phyloP scores from a whole-genome alignment of 2,329 filamentous ascomycete genomes.

The Dothistroma pini region DNA sequence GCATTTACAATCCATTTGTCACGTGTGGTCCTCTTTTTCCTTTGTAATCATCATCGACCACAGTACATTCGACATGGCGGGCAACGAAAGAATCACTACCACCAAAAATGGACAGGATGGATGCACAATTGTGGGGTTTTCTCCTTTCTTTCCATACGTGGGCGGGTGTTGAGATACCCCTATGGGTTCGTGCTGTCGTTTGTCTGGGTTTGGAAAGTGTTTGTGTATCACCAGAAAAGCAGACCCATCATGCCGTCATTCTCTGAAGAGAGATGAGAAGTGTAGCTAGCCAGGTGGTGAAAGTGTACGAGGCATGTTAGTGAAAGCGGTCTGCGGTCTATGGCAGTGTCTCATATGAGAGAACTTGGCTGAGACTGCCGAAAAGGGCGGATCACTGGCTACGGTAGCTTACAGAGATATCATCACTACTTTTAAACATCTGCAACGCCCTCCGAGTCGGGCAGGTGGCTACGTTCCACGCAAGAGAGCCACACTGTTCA shows the following conservation, averaged over 20 bases:
- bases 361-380: neutral
- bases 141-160: neutral
- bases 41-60: conserved; percentile 1
- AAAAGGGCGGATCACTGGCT: neutral
- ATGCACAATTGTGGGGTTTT: neutral
- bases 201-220: neutral
- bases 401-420: neutral
- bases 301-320: neutral
- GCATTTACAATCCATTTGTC: conserved; percentile 4
- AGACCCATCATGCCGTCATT: neutral
- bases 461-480: too few relatives aligned
- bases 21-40: neutral
- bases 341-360: neutral
- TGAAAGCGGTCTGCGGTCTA: neutral
- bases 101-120: neutral
- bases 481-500: too few relatives aligned
- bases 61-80: conserved; percentile 1
- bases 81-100: conserved; percentile 2
- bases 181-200: neutral
- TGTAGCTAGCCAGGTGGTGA: neutral
- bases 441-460: neutral
- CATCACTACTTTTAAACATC: neutral
- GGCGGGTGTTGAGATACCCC: conserved; percentile 2
- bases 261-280: neutral
- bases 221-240: neutral